Conservation (phyloP, 345 rosid genomes). For the Ricinus communis region DNA sequence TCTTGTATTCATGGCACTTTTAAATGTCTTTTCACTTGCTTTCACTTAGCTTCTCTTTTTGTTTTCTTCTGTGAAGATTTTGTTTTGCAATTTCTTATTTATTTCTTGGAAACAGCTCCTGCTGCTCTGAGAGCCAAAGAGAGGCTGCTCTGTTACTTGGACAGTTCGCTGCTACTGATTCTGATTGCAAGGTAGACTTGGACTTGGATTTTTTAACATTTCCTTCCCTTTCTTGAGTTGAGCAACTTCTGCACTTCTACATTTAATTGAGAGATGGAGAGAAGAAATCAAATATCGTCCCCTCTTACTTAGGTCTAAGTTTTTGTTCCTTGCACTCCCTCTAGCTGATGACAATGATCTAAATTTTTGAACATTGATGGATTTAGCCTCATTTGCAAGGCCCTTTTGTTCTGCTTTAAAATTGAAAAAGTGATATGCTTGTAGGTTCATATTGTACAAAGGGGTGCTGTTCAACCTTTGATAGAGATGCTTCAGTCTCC, state of each 20-base stretch:
- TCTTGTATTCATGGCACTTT: not conserved
- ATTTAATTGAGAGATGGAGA: not conserved
- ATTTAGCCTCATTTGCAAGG: not conserved
- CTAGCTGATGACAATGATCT: not conserved
- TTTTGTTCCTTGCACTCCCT: not conserved
- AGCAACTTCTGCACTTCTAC: not conserved
- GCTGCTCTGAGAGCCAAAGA: slow-evolving; percentile 98
- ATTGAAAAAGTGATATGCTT: slow-evolving; percentile 16
- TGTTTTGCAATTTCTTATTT: slow-evolving; percentile 16
- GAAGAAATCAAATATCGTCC: not conserved
- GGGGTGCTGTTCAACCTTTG: slow-evolving; percentile 95
- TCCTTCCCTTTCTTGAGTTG: slow-evolving; percentile 8
- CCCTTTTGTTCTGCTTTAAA: no score
- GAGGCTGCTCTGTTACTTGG: slow-evolving; percentile 99
- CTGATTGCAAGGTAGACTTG: slow-evolving; percentile 85
- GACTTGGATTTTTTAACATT: slow-evolving; percentile 1
- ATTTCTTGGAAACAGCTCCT: slow-evolving; percentile 58
- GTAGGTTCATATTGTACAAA: slow-evolving; percentile 98
- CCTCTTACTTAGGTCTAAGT: not conserved
- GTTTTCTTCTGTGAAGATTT: not conserved
- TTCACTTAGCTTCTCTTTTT: not conserved
- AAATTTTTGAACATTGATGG: not conserved
- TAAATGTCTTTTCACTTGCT: not conserved
- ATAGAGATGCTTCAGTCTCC: slow-evolving; percentile 91
- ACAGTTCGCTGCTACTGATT: slow-evolving; percentile 97